Evolutionary conservation across 495 filamentous ascomycete species (phyloP), one percentile per base, ranked within the genome.

Genomic region (Choiromyces venosus): DNA sequence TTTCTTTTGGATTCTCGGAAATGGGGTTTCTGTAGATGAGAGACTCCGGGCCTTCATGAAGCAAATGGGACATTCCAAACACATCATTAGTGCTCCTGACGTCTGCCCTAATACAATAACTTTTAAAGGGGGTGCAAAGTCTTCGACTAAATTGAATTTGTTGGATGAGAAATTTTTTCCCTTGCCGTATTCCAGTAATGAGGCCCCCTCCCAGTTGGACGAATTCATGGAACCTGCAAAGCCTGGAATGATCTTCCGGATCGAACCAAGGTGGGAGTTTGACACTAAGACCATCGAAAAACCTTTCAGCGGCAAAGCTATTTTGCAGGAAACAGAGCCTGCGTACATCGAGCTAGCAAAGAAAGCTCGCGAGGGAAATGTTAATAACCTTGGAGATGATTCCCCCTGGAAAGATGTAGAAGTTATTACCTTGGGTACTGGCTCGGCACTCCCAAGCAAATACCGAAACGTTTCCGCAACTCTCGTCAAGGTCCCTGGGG

Each of bases 401-500:
- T 86, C 93, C 25, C 90, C 90, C 21, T 86, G 89, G 71, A 84
- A 86, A 56, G 89, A 97, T 78, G 88, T 89, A 10, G 94, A 97
- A 78, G 87, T 99, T 70, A 89, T 93, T 71, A 86, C 92, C 0
- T 87, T 99, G 7, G 95, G 95, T 3, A 99, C 95, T 4, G 95
- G 95, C 14, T 97, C 93, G 4, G 90, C 93, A 16, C 74, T 89
- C 21, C 96, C 95, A 6, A 95, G 93, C 66, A 94, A 94, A 82
- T 94, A 97, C 82, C 91, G 95, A 70, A 99, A 98, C 82, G 95
- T 98, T 56, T 96, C 93, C 37, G 70, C 70, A 12, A 97, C 93
- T 1, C 85, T 99, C 10, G 77, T 98, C 52, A 86, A 92, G 33
- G 90, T 94, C 1, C 95, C 95, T n/a, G 90, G 88, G 0, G 87